Evolutionary conservation across 768 basidiomycete species (phyloP), one percentile per base, ranked within the genome.

Genomic region (Vishniacozyma victoriae): DNA sequence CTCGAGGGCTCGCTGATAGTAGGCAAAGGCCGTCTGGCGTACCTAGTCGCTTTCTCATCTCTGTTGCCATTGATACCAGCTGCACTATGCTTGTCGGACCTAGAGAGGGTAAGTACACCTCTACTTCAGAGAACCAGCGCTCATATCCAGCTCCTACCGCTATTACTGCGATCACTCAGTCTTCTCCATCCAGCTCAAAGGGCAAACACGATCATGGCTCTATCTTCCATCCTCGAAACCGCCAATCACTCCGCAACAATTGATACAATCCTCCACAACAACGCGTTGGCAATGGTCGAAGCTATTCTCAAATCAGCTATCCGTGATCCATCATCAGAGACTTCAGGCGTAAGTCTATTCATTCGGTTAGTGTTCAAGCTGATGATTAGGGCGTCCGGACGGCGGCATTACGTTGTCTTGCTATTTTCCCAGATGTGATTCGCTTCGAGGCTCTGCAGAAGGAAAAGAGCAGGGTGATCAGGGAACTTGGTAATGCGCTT

Each of bases 401-500:
- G 6, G 77, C 82, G 19, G 86, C 93, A 0, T 75, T 97, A 54
- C 77, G 76, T 35, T 88, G 84, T 64, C 76, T 99, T 3, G 81
- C 78, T 2, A 73, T 80, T 16, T 69, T 99, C 38, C 90, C 95
- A 0, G 77, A 75, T 33, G 77, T 82, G 26, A 80, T 96, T 41
- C 82, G 85, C 26, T 93, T 89, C 68, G 84, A 87, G 55, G 74
- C 84, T 12, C 76, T 99, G 31, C 89, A 93, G 63, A 83, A 86
- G 1, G 78, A 81, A 62, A 96, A 89, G 70, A 50, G 79, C 2
- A 73, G 64, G 0, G 85, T 95, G 19, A 69, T 96, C 42, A 81
- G 81, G 29, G 82, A 84, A 51, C 76, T 99, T 22, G 83, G 78
- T 0, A 81, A 78, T 52, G 80, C 78, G 3, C 71, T 97, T 39